phyloP scores from a whole-genome alignment of 2,329 filamentous ascomycete genomes.

The Aspergillus brasiliensis region DNA sequence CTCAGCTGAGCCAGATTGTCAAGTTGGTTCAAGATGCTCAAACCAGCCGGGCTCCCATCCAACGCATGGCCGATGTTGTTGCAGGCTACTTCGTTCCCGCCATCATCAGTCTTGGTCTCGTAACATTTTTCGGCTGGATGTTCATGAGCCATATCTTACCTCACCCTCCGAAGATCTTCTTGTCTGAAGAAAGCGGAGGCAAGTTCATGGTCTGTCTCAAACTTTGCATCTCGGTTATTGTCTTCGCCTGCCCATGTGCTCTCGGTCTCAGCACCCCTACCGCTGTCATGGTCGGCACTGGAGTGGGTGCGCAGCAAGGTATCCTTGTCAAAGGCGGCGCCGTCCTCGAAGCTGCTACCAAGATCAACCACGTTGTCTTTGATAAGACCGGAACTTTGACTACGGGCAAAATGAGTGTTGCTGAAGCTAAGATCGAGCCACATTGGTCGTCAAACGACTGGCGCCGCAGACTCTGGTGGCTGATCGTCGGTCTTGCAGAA shows the following conservation, averaged over 20 bases:
- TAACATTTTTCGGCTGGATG: conserved; percentile 94
- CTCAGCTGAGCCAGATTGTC: conserved; percentile 96
- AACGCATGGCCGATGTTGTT: conserved; percentile 84
- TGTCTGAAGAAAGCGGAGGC: conserved; percentile 77
- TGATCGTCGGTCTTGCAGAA: conserved; percentile 91
- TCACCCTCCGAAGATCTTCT: conserved; percentile 86
- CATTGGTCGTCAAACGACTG: conserved; percentile 70
- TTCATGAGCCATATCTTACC: conserved; percentile 81
- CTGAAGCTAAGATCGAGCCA: conserved; percentile 66
- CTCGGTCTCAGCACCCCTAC: conserved; percentile 95
- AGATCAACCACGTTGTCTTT: conserved; percentile 84
- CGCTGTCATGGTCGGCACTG: conserved; percentile 98
- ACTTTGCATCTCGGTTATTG: conserved; percentile 96
- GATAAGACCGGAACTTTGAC: conserved; percentile 97
- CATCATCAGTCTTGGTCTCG: conserved; percentile 79
- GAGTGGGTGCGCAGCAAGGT: conserved; percentile 89
- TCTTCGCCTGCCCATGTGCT: conserved; percentile 95
- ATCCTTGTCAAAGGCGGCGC: conserved; percentile 98
- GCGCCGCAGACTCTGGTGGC: conserved; percentile 84
- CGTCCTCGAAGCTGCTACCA: conserved; percentile 85
- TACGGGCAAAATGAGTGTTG: conserved; percentile 91
- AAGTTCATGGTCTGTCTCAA: conserved; percentile 96
- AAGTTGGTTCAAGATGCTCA: conserved; percentile 98
- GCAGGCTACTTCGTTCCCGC: conserved; percentile 92
- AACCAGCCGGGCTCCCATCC: conserved; percentile 90